phyloP scores from a whole-genome alignment of 331 rosid species.

The Quercus tomentella region DNA sequence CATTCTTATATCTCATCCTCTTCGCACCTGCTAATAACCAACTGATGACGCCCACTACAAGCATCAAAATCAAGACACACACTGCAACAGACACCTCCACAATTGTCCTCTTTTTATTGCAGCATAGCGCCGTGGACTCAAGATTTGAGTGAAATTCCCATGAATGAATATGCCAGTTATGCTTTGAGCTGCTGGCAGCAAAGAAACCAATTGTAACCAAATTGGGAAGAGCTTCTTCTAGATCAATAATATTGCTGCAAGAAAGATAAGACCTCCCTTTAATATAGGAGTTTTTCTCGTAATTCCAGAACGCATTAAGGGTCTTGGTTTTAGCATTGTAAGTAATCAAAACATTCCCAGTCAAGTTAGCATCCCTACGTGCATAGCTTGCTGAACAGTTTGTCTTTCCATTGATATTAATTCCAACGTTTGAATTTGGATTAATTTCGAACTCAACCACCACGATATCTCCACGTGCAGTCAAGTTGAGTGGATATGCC shows the following conservation, averaged over 20 bases:
- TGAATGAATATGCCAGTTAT: constrained; percentile 19
- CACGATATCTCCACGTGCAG: neutral
- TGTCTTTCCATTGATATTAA: constrained; percentile 30
- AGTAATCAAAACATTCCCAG: neutral
- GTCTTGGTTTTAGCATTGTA: constrained; percentile 20
- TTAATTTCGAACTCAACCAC: constrained; percentile 32
- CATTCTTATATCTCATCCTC: neutral
- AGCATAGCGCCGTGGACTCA: neutral
- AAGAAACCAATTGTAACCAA: constrained; percentile 36
- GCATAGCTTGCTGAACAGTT: neutral
- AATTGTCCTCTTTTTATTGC: neutral
- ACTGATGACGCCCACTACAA: neutral
- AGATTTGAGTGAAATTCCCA: constrained; percentile 45
- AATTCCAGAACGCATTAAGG: constrained; percentile 22
- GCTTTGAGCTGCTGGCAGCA: constrained; percentile 19
- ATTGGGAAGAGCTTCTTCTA: constrained; percentile 26
- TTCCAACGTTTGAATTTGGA: neutral
- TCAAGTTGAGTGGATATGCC: constrained; percentile 25
- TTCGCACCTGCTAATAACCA: neutral
- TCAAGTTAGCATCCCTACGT: constrained; percentile 5
- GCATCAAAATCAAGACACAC: neutral
- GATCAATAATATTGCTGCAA: constrained; percentile 16
- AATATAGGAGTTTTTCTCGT: neutral
- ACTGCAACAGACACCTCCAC: neutral
- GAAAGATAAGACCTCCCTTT: constrained; percentile 1